A percentile compares a stretch with the other conserved stretches of the same genome.
These are phyloP conservation scores for Conringia planisiliqua DNA, from an alignment of 345 rosid species.

Conservation along the genomic window DNA sequence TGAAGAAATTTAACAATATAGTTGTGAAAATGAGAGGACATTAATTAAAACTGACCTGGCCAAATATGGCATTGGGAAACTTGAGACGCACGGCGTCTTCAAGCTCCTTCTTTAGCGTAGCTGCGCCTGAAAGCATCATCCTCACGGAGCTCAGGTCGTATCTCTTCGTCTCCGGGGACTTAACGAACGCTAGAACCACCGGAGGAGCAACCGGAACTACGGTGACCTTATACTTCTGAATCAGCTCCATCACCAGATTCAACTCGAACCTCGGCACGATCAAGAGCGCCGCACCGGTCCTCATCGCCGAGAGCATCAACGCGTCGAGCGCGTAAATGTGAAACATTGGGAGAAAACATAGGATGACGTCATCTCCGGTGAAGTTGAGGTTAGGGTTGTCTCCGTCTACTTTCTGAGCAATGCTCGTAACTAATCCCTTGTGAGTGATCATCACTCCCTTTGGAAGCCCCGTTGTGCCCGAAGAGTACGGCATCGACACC, in stretches of 20 bases:
- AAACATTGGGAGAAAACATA: slow-evolving; percentile 75
- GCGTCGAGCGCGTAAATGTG: slow-evolving; percentile 78
- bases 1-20: background rate
- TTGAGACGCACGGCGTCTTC: slow-evolving; percentile 63
- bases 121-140: slow-evolving; percentile 71
- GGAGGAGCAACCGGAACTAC: slow-evolving; percentile 86
- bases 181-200: slow-evolving; percentile 60
- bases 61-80: slow-evolving; percentile 38
- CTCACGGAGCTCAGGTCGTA: slow-evolving; percentile 74
- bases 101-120: slow-evolving; percentile 85
- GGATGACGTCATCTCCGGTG: slow-evolving; percentile 60
- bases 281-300: slow-evolving; percentile 73
- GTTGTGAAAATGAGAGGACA: background rate
- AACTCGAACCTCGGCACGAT: slow-evolving; percentile 79
- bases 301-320: slow-evolving; percentile 62
- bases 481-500: slow-evolving; percentile 86
- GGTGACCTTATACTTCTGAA: slow-evolving; percentile 60
- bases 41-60: slow-evolving; percentile 58
- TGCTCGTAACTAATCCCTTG: slow-evolving; percentile 70
- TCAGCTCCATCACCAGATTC: slow-evolving; percentile 44
- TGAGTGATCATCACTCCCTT: slow-evolving; percentile 95
- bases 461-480: slow-evolving; percentile 93
- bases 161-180: slow-evolving; percentile 46
- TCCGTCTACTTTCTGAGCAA: slow-evolving; percentile 91
- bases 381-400: slow-evolving; percentile 86